Conservation (phyloP, 495 filamentous ascomycete species). For the Penicillium cosmopolitanum region DNA sequence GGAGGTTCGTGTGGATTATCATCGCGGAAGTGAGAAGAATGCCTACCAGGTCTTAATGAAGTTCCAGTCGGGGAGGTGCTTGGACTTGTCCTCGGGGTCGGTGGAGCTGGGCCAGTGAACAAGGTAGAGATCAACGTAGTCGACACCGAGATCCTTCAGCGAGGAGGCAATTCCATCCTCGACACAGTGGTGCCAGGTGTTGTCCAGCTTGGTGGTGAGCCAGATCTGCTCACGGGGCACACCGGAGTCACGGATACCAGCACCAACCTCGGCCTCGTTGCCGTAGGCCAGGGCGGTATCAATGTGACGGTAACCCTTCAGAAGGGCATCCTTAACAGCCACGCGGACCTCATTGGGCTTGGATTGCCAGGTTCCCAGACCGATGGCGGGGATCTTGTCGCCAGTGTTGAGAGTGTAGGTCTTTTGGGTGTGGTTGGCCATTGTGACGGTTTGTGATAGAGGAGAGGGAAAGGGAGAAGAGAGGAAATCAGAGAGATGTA, state of each 20-base stretch:
- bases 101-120: conserved; percentile 83
- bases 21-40: background rate
- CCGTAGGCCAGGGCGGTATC: conserved; percentile 80
- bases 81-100: conserved; percentile 57
- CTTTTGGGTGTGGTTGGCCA: conserved; percentile 56
- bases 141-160: conserved; percentile 68
- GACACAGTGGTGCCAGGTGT: conserved; percentile 75
- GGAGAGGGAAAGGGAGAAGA: conserved; percentile 1
- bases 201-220: conserved; percentile 88
- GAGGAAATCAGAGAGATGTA: background rate
- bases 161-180: conserved; percentile 70
- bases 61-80: conserved; percentile 71
- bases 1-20: background rate
- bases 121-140: conserved; percentile 85
- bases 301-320: conserved; percentile 73
- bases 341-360: conserved; percentile 64
- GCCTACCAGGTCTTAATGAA: conserved; percentile 76
- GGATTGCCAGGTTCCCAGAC: conserved; percentile 84
- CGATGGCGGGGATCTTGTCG: conserved; percentile 76
- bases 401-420: conserved; percentile 80
- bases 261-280: conserved; percentile 82
- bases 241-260: conserved; percentile 78
- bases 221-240: conserved; percentile 81
- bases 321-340: conserved; percentile 77
- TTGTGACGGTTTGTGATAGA: conserved; percentile 28